Conservation (phyloP, 1,139 yeast species). For the Pichia sp. region DNA sequence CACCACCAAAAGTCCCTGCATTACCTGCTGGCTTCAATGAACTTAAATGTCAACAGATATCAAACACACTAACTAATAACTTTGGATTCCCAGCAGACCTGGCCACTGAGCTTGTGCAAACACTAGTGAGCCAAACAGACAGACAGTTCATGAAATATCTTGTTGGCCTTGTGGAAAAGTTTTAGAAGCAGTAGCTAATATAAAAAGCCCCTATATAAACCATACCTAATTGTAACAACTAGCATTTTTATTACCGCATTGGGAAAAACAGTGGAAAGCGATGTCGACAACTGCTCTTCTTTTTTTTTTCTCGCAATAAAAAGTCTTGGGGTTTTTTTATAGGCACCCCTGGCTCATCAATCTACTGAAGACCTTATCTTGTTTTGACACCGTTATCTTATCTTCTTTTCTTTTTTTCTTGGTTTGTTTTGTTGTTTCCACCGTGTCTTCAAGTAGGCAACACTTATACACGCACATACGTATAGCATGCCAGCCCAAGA, state of each 20-base stretch:
- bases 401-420: not conserved
- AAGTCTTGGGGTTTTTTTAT: not conserved
- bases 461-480: not conserved
- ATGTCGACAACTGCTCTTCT: too few species aligned
- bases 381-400: not conserved
- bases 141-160: constrained; percentile 63
- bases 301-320: too few species aligned
- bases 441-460: not conserved
- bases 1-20: not conserved
- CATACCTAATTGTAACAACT: not conserved
- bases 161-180: constrained; percentile 44
- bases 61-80: constrained; percentile 38
- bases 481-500: not conserved
- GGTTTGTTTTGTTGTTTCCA: not conserved
- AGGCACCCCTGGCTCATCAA: not conserved
- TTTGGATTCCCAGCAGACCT: constrained; percentile 52
- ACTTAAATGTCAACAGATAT: constrained; percentile 24
- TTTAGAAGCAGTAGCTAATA: not conserved
- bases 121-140: constrained; percentile 46
- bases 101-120: constrained; percentile 51
- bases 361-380: not conserved
- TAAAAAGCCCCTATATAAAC: not conserved
- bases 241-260: not conserved
- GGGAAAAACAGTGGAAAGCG: too few species aligned
- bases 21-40: constrained; percentile 21